Conservation (phyloP, 23 red algal genomes). For the Rhodosorus marinus region DNA sequence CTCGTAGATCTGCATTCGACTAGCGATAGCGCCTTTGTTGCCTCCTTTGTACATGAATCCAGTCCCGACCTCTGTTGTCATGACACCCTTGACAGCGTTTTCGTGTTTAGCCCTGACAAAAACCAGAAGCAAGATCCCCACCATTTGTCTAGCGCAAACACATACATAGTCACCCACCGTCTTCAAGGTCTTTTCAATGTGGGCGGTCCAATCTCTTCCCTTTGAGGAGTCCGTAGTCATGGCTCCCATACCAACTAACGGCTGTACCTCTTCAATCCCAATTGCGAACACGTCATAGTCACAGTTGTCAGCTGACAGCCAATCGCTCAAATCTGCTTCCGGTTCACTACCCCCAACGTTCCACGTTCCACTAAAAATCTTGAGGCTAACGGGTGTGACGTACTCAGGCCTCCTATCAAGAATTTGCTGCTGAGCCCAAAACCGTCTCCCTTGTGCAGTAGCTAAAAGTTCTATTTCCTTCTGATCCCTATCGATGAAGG, state of each 20-base stretch:
- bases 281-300: conserved; percentile 55
- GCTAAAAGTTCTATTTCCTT: too few species aligned
- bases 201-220: conserved; percentile 41
- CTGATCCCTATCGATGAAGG: too few species aligned
- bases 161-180: conserved; percentile 24
- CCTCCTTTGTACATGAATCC: conserved; percentile 1
- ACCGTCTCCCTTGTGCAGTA: too few species aligned
- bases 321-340: conserved; percentile 10
- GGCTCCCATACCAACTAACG: conserved; percentile 54
- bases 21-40: conserved; percentile 52
- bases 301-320: conserved; percentile 10
- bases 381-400: too few species aligned
- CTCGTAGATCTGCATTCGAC: conserved; percentile 27
- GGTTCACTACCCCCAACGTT: conserved; percentile 78
- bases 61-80: too few species aligned
- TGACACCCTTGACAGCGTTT: too few species aligned
- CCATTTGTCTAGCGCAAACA: conserved; percentile 51
- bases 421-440: too few species aligned
- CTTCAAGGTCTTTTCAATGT: conserved; percentile 14
- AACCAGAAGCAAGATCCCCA: conserved; percentile 87
- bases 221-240: conserved; percentile 56
- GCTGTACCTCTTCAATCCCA: conserved; percentile 89
- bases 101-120: too few species aligned
- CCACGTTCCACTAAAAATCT: conserved; percentile 72
- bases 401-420: too few species aligned